Evolutionary conservation across 192 early-diverging fungal genomes (phyloP), one percentile per base, ranked within the genome.

Genomic region (Chytriomyces sp.): DNA sequence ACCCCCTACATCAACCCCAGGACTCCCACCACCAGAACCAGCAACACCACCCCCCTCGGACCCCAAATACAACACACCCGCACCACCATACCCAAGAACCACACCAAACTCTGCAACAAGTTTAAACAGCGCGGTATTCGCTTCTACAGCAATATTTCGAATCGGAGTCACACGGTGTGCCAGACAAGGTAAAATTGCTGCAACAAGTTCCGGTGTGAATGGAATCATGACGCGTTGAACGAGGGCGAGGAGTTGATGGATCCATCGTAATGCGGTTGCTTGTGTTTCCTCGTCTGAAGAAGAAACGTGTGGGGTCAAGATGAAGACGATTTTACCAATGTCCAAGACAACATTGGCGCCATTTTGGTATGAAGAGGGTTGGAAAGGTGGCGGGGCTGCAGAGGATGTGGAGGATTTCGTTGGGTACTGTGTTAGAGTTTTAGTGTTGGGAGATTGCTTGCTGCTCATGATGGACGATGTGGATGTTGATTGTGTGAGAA

Each of bases 211-310:
- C 10, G 97, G 94, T 43, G 94, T 91, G 68, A 91, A 94, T 10
- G 91, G 88, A 43, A 98, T 87, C 72, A 98, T 93, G 4, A 93
- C 89, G 0, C 48, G 44, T 16, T 92, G 90, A 23, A 94, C 93
- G 26, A 97, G 83, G 28, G 83, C 82, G 28, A 96, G 92, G 72
- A 99, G 96, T 78, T 93, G 93, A 76, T 93, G 91, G 62, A 97
- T 90, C 98, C 98, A 99, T 53, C 88, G 86, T 20, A 99, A 80
- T 1, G 96, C 95, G 0, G 92, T 96, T 62, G 88, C 91, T 84
- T 98, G 98, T 20, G 95, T 96, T 69, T 98, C 96, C 81, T 96
- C 86, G 72, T 90, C 89, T 81, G 68, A 64, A 6, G 70, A 77
- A 1, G 69, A 86, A 8, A 98, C 82, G 79, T 97, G 94, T 35